Base-by-base conservation (phyloP, 495 filamentous ascomycete species). In the Penicillium daleae region DNA sequence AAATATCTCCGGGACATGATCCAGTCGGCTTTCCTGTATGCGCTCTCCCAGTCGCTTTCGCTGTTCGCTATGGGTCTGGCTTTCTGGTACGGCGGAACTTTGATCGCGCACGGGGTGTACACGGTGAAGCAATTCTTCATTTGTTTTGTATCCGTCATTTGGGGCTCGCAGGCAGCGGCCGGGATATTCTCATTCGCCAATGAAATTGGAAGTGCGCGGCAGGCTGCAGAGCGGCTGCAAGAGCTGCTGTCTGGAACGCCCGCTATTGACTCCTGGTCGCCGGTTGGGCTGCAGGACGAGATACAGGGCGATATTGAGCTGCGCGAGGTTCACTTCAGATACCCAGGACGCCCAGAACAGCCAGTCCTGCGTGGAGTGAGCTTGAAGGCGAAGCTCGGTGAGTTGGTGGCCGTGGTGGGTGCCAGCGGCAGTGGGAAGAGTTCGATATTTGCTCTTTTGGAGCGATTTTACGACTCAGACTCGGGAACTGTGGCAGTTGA, bases 401-500 rank as follows among this genome's bases (percentile, higher is more conserved):
- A 88, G 70, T 92, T 90, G 67, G 80, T 92, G 27, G 91, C 90
- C 6, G 77, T 95, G n/a, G 90, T 93, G 17, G 91, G 91, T 27
- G 83, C 89, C 3, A 90, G 86, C 39, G 91, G 91, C 22, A 91
- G 91, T 65, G 91, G 91, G 49, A 95, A 95, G 79, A 86, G 81
- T 56, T 92, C 91, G 4, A 88, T 86, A 3, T 90, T 95, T 63
- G 83, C 83, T 39, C 80, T 95, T n/a, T 76, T 93, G 26, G 90
- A 95, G 74, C 84, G 90, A 48, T 93, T 93, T 77, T 95, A 93
- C 63, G 89, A 93, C 68, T 87, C 89, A 0, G 76, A 87, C 6
- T 73, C 80, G 13, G 91, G 91, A 4, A 81, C 81, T 22, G 75
- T 93, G 35, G 86, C 81, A 51, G 78, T 92, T 27, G 90, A 83